Evolutionary conservation across 768 basidiomycete species (phyloP).

Genomic region (Panellus pusillus): DNA sequence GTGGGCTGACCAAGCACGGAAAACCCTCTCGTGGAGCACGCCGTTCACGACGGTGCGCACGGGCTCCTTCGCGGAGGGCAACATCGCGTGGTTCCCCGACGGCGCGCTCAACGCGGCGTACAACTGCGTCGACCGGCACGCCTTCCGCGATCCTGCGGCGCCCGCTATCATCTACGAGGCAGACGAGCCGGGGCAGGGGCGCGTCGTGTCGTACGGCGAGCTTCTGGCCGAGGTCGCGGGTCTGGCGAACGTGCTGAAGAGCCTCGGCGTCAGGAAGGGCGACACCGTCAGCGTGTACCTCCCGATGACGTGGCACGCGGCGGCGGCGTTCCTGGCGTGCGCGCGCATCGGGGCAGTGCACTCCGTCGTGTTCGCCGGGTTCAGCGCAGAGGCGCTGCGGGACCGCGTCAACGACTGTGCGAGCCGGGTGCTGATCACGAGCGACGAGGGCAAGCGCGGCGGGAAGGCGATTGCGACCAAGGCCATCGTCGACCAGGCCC

Average conservation of each 20-base stretch:
- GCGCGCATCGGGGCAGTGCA: constrained; percentile 96
- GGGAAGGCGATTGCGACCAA: constrained; percentile 96
- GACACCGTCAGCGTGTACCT: constrained; percentile 93
- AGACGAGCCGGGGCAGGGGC: constrained; percentile 84
- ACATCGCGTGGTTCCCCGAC: constrained; percentile 95
- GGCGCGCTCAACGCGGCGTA: constrained; percentile 91
- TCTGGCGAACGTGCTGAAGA: constrained; percentile 89
- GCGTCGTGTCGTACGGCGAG: constrained; percentile 76
- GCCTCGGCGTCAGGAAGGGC: constrained; percentile 88
- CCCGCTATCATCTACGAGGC: constrained; percentile 96
- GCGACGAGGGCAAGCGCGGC: constrained; percentile 91
- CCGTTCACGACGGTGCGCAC: constrained; percentile 86
- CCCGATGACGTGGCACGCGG: constrained; percentile 94
- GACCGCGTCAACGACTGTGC: constrained; percentile 91
- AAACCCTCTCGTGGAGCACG: constrained; percentile 82
- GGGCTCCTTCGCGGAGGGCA: constrained; percentile 81
- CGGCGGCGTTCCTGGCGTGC: constrained; percentile 95
- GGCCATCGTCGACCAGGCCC: constrained; percentile 87
- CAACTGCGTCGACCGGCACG: constrained; percentile 98
- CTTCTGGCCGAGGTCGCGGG: constrained; percentile 88
- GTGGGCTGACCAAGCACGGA: constrained; percentile 83
- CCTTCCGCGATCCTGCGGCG: constrained; percentile 77
- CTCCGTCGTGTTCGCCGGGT: constrained; percentile 97
- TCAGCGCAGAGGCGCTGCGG: constrained; percentile 90
- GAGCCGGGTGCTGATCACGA: constrained; percentile 89